Base-by-base conservation (phyloP, 2,329 filamentous ascomycete genomes). In the Clarireedia monteithiana region DNA sequence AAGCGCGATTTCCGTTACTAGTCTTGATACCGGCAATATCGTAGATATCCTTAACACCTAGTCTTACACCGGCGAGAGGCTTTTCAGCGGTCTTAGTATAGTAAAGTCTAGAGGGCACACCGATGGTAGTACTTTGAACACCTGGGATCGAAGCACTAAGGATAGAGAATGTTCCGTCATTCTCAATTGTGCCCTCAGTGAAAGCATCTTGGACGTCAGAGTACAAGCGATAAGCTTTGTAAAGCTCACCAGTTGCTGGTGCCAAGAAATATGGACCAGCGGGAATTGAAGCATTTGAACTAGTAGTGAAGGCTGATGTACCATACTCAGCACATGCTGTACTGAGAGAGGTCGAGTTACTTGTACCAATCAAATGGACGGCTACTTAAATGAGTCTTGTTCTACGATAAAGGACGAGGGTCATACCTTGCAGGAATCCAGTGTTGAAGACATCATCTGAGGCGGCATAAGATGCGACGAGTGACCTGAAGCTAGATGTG, bases 11-110 rank as follows among this genome's bases (percentile, higher is more conserved):
- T 0, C 83, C 84, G 34, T 78, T 73, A 1, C 74, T 74, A 0
- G 80, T 84, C 12, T 74, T 74, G 0, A 84, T 67, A 1, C 84
- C 84, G 23, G 75, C 74, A 40, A 85, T 68, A 59, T 83, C 74
- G 62, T 76, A 82, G 48, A 84, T 80, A 60, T 86, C 84, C 66
- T 86, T 87, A 54, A 86, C 74, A 0, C 76, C 82, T 0, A 86
- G 66, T 17, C 83, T 75, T 3, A 84, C 75, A 17, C 84, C 83
- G 5, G 80, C 78, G 0, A 86, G 71, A 0, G 82, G 82, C 63
- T 80, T 76, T n/a, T 74, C 71, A 0, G 68, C 63, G 0, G 77
- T 80, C 47, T 73, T 76, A 2, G 73, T 77, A 67, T 73, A 82
- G 69, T 84, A 84, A 0, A 85, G 70, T 9, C 83, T 74, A 6